Conservation (phyloP, 164 flowering plant species). For the Nymphaea colorata region DNA sequence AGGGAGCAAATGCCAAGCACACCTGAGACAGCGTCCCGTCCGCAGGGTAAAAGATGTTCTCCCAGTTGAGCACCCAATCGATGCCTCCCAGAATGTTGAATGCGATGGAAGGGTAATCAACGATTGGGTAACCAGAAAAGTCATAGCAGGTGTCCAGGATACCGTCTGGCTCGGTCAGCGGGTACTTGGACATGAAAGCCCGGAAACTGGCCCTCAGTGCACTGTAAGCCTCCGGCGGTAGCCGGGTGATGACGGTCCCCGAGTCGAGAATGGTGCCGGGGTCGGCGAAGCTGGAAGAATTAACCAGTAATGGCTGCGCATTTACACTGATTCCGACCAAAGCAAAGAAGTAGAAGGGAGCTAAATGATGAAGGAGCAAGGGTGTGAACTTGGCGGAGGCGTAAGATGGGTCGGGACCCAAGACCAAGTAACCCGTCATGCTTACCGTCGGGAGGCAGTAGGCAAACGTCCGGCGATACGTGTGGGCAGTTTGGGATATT, state of each 20-base stretch:
- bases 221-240: slow-evolving; percentile 38
- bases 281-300: slow-evolving; percentile 15
- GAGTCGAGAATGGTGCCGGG: slow-evolving; percentile 39
- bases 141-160: slow-evolving; percentile 69
- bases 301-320: slow-evolving; percentile 12
- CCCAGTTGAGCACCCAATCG: slow-evolving; percentile 8
- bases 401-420: neutral
- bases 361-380: neutral
- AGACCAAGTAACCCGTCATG: neutral
- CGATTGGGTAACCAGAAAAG: slow-evolving; percentile 8
- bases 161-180: slow-evolving; percentile 18
- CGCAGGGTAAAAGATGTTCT: slow-evolving; percentile 15
- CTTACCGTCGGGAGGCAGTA: neutral
- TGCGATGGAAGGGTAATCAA: slow-evolving; percentile 17
- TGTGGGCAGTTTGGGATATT: neutral
- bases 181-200: slow-evolving; percentile 35
- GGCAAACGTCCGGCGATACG: neutral
- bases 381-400: neutral
- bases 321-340: slow-evolving; percentile 19
- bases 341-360: slow-evolving; percentile 23
- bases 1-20: slow-evolving; percentile 36
- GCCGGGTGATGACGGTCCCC: slow-evolving; percentile 46
- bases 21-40: slow-evolving; percentile 6
- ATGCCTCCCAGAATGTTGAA: slow-evolving; percentile 15
- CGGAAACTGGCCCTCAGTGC: slow-evolving; percentile 28